phyloP scores from a whole-genome alignment of 352 stramenopile species.

The Phytophthora citricola region DNA sequence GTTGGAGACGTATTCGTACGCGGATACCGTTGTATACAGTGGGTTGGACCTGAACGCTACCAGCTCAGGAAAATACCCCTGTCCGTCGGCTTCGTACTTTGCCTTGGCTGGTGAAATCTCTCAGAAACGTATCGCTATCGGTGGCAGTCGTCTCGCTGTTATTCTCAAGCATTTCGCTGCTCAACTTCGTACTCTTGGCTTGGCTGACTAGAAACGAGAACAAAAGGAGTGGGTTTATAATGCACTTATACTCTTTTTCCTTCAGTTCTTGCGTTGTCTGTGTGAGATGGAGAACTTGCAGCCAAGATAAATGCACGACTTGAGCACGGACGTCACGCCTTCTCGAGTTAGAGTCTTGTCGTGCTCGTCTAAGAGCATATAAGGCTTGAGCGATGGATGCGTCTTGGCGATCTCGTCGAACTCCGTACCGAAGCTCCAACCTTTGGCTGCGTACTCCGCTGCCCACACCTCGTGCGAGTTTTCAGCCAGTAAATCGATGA shows the following conservation, averaged over 20 bases:
- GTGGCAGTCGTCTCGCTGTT: constrained; percentile 58
- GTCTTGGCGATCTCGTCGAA: constrained; percentile 54
- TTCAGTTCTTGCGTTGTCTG: constrained; percentile 4
- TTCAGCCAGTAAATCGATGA: constrained; percentile 72
- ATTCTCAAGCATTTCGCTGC: constrained; percentile 63
- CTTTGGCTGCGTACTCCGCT: constrained; percentile 44
- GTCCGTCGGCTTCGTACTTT: constrained; percentile 49
- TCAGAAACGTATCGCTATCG: constrained; percentile 61
- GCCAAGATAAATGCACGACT: constrained; percentile 59
- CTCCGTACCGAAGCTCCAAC: constrained; percentile 44
- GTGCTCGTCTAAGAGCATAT: constrained; percentile 60
- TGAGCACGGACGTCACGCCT: constrained; percentile 57
- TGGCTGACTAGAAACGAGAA: constrained; percentile 30
- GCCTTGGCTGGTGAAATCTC: constrained; percentile 37
- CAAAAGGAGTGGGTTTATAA: neutral
- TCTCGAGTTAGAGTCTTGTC: constrained; percentile 60
- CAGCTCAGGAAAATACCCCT: constrained; percentile 32
- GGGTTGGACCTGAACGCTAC: constrained; percentile 43
- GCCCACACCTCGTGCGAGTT: constrained; percentile 82
- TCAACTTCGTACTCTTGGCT: constrained; percentile 48
- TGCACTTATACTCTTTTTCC: neutral
- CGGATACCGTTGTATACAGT: constrained; percentile 45
- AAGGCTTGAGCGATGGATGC: constrained; percentile 67
- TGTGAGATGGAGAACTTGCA: constrained; percentile 51
- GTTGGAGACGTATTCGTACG: constrained; percentile 54